Evolutionary conservation across 257 asterid genomes (phyloP).

Genomic region (Orobanche coerulescens): DNA sequence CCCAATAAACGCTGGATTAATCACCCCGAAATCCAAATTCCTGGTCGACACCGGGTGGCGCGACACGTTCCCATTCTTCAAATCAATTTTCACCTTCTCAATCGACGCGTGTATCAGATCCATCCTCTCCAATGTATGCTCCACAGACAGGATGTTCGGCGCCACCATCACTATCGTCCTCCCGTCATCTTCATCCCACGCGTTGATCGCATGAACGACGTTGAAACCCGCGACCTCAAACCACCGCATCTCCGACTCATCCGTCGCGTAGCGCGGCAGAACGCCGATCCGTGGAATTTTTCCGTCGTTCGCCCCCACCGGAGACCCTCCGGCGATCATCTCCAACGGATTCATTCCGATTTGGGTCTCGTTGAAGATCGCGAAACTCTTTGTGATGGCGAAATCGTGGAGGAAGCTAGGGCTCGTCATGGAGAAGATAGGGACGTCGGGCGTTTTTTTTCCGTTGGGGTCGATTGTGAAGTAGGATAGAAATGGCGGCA

Average conservation of each 20-base stretch:
- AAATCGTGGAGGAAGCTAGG: conserved; percentile 70
- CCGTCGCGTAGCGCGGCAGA: conserved; percentile 50
- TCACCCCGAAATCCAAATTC: conserved; percentile 60
- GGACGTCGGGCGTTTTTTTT: conserved; percentile 48
- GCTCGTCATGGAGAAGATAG: conserved; percentile 58
- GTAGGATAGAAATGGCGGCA: conserved; percentile 54
- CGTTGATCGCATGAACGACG: conserved; percentile 44
- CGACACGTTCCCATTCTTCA: conserved; percentile 36
- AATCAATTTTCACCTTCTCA: conserved; percentile 53
- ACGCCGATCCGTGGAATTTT: conserved; percentile 63
- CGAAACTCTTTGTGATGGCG: conserved; percentile 58
- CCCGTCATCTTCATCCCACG: conserved; percentile 78
- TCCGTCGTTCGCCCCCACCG: conserved; percentile 40
- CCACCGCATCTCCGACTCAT: conserved; percentile 63
- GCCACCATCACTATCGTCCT: conserved; percentile 56
- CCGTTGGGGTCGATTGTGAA: conserved; percentile 48
- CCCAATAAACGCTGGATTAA: conserved; percentile 51
- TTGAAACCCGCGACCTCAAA: conserved; percentile 62
- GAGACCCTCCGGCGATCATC: conserved; percentile 45
- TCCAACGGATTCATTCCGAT: conserved; percentile 52
- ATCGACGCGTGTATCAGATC: conserved; percentile 65
- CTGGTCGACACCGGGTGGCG: conserved; percentile 53
- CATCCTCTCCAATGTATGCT: conserved; percentile 53
- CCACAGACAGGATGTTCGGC: conserved; percentile 57
- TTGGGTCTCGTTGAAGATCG: conserved; percentile 58